Evolutionary conservation across 257 asterid species (phyloP).

Genomic region (Salvia rosmarinus): DNA sequence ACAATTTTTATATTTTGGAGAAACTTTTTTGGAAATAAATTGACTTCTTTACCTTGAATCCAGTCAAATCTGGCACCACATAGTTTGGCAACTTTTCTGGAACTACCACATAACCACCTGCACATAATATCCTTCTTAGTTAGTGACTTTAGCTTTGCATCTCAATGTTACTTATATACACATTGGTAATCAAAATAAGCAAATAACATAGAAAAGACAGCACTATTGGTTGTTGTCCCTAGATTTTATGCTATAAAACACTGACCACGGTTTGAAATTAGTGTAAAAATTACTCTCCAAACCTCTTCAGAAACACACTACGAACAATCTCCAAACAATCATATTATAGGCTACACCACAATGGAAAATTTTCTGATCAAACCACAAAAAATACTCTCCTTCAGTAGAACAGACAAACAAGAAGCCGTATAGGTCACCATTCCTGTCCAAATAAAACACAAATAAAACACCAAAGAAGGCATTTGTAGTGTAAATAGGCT

Average conservation of each 20-base stretch:
- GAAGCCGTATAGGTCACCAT: background rate
- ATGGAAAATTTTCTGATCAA: background rate
- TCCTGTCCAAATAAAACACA: background rate
- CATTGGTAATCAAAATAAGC: background rate
- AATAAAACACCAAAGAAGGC: background rate
- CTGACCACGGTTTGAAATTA: background rate
- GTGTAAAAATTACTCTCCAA: background rate
- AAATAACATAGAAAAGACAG: background rate
- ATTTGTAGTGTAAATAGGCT: background rate
- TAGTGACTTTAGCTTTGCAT: background rate
- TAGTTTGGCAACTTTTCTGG: conserved; percentile 83
- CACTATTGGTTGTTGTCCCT: background rate
- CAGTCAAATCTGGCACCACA: conserved; percentile 79
- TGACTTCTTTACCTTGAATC: conserved; percentile 63
- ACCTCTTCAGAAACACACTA: background rate
- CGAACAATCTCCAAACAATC: background rate
- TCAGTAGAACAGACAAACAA: background rate
- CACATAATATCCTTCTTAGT: background rate
- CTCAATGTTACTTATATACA: background rate
- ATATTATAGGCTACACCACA: background rate
- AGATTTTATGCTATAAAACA: background rate
- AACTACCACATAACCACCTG: conserved; percentile 80
- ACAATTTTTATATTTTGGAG: background rate
- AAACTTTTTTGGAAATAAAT: background rate
- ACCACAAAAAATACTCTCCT: background rate